Conservation (phyloP, 2,329 filamentous ascomycete genomes). For the Hirsutella rhossiliensis region DNA sequence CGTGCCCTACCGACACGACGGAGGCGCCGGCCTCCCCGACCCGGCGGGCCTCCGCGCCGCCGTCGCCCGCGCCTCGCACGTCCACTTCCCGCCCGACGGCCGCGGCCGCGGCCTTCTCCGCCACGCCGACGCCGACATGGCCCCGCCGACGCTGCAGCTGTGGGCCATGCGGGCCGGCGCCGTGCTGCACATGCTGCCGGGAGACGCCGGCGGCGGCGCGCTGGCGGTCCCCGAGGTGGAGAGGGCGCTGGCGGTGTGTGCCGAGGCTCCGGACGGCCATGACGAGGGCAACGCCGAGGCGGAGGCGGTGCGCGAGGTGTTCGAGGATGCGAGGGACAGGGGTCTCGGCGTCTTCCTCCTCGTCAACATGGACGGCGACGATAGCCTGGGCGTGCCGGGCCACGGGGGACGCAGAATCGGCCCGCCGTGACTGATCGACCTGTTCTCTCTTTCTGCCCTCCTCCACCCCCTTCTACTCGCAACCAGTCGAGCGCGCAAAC, state of each 20-base stretch:
- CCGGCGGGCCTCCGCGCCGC: neutral
- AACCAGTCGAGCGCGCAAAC: too few species aligned
- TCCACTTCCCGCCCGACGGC: neutral
- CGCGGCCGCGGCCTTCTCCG: neutral
- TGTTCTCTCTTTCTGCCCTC: too few species aligned
- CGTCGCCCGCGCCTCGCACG: neutral
- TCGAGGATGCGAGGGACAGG: constrained; percentile 15
- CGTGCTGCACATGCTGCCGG: neutral
- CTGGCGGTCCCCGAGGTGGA: too few species aligned
- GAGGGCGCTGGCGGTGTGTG: neutral
- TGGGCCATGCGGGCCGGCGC: neutral
- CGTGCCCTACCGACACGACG: neutral
- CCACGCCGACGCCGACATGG: too few species aligned
- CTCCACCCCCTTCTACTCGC: too few species aligned
- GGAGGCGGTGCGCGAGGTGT: constrained; percentile 11
- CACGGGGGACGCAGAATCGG: neutral
- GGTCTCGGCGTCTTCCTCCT: constrained; percentile 11
- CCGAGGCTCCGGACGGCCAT: neutral
- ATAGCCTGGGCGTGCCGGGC: neutral
- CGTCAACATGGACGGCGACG: constrained; percentile 9
- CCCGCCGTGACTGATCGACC: too few species aligned
- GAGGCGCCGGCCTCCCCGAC: neutral
- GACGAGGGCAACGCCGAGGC: constrained; percentile 1
- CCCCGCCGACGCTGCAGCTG: neutral
- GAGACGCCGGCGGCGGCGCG: neutral